phyloP scores from a whole-genome alignment of 176 grass and related monocot genomes.

The Ensete ventricosum region DNA sequence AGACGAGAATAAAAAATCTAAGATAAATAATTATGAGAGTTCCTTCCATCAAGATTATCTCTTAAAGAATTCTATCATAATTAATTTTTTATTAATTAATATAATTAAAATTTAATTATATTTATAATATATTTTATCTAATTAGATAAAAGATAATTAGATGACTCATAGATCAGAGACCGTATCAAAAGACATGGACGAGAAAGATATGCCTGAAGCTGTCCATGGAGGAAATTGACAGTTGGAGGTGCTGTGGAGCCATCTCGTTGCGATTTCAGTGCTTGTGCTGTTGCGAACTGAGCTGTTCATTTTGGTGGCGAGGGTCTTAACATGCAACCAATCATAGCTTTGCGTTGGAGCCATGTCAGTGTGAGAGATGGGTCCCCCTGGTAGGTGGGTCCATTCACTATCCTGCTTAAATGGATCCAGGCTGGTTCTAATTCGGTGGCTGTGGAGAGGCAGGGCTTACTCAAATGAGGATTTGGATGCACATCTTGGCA shows the following conservation, averaged over 20 bases:
- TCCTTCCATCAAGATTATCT: no score
- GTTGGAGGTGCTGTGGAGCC: slow-evolving; percentile 79
- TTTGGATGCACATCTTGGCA: slow-evolving; percentile 77
- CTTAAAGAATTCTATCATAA: no score
- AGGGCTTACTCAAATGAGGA: slow-evolving; percentile 89
- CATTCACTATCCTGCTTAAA: slow-evolving; percentile 80
- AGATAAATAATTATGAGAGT: no score
- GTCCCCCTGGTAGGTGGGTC: slow-evolving; percentile 68
- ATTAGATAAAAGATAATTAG: no score
- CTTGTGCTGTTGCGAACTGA: slow-evolving; percentile 84
- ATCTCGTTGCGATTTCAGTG: slow-evolving; percentile 91
- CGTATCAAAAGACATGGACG: no score
- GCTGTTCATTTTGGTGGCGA: slow-evolving; percentile 93
- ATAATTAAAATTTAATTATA: no score
- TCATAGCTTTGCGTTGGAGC: slow-evolving; percentile 96
- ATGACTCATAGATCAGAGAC: no score
- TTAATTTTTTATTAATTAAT: no score
- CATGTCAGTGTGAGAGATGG: slow-evolving; percentile 42
- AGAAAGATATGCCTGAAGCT: no score
- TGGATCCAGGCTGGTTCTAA: slow-evolving; percentile 68
- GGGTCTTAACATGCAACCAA: slow-evolving; percentile 90
- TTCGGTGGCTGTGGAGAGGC: slow-evolving; percentile 82
- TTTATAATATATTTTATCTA: no score
- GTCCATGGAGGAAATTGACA: slow-evolving; percentile 69
- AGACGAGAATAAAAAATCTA: no score